phyloP scores from a whole-genome alignment of 2,329 filamentous ascomycete species.

The Pseudogymnoascus sp. region DNA sequence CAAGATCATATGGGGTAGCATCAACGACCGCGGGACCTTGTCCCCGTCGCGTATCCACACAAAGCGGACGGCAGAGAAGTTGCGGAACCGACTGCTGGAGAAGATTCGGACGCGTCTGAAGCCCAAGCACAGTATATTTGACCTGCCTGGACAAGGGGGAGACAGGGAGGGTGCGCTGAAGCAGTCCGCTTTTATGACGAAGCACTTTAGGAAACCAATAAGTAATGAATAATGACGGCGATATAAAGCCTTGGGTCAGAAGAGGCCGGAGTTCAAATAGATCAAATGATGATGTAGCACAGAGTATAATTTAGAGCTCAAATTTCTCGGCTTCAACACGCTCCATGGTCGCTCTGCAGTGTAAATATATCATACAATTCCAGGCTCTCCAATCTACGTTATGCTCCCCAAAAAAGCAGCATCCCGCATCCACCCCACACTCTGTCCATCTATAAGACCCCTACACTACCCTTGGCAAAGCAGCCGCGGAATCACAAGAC shows the following conservation, averaged over 20 bases:
- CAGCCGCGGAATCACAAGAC: background rate
- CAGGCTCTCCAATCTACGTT: slow-evolving; percentile 28
- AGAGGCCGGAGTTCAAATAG: background rate
- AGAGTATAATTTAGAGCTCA: slow-evolving; percentile 7
- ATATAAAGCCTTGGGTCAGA: background rate
- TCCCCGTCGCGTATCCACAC: slow-evolving; percentile 66
- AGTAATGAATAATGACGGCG: background rate
- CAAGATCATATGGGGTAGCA: slow-evolving; percentile 50
- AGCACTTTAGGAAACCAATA: slow-evolving; percentile 23
- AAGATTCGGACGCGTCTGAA: slow-evolving; percentile 60
- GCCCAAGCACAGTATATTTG: slow-evolving; percentile 42
- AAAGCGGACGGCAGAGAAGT: slow-evolving; percentile 65
- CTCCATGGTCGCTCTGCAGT: slow-evolving; percentile 7
- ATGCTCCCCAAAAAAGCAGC: slow-evolving; percentile 19
- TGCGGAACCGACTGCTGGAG: slow-evolving; percentile 66
- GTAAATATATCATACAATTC: slow-evolving; percentile 8
- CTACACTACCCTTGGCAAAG: background rate
- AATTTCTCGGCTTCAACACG: slow-evolving; percentile 4
- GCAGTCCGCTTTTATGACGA: slow-evolving; percentile 8
- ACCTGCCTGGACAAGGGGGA: background rate
- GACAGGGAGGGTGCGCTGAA: slow-evolving; percentile 1
- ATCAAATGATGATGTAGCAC: background rate
- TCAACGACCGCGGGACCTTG: slow-evolving; percentile 66
- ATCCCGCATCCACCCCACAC: background rate
- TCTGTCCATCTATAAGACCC: background rate